phyloP scores from a whole-genome alignment of 805 yeast genomes.

The Candida vaughaniae region DNA sequence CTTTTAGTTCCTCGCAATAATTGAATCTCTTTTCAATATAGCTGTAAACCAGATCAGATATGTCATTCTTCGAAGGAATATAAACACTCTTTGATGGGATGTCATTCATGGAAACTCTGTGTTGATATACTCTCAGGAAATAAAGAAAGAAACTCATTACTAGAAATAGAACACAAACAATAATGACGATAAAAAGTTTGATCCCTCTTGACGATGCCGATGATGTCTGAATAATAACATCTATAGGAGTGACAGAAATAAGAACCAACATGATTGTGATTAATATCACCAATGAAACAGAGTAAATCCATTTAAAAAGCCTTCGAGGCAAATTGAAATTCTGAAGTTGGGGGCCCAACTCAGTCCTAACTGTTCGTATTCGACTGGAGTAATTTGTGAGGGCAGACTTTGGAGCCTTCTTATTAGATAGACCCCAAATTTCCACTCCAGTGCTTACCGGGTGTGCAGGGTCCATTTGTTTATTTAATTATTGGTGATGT shows the following conservation, averaged over 20 bases:
- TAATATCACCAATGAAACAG: slow-evolving; percentile 25
- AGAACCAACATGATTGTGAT: slow-evolving; percentile 47
- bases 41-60: slow-evolving; percentile 26
- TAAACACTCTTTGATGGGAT: slow-evolving; percentile 67
- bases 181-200: slow-evolving; percentile 77
- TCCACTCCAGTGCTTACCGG: too few relatives aligned
- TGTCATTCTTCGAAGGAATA: slow-evolving; percentile 63
- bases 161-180: slow-evolving; percentile 63
- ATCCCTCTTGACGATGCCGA: slow-evolving; percentile 60
- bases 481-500: too few relatives aligned
- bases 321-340: slow-evolving; percentile 19
- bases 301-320: slow-evolving; percentile 27
- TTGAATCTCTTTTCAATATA: slow-evolving; percentile 25
- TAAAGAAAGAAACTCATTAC: slow-evolving; percentile 50
- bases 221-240: slow-evolving; percentile 63
- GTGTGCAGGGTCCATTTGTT: too few relatives aligned
- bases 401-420: too few relatives aligned
- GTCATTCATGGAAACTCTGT: slow-evolving; percentile 61
- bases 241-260: slow-evolving; percentile 73
- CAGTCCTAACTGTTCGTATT: slow-evolving; percentile 3
- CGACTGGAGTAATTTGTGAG: background rate
- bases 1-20: slow-evolving; percentile 29
- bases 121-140: slow-evolving; percentile 57
- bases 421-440: too few relatives aligned
- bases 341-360: slow-evolving; percentile 13